A percentile compares a stretch with the other conserved stretches of the same genome.
Conservation (phyloP, 805 yeast species). For the Teunomyces tritomae region DNA sequence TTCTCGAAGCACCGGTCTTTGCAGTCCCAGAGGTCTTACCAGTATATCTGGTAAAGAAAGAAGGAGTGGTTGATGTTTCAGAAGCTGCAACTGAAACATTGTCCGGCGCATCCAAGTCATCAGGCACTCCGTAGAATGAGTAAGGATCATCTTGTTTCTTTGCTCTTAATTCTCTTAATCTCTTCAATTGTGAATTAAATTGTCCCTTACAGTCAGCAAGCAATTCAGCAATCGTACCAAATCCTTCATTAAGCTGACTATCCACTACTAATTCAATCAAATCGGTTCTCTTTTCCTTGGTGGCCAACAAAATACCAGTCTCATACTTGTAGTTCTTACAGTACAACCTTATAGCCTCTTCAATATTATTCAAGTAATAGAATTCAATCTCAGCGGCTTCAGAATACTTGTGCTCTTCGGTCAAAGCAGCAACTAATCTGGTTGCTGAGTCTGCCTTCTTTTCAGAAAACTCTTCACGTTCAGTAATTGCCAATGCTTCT, state of each 20-base stretch:
- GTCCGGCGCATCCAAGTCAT: constrained; percentile 74
- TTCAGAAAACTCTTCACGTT: constrained; percentile 37
- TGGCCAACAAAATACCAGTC: constrained; percentile 69
- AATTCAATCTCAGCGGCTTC: constrained; percentile 79
- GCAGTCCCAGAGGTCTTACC: constrained; percentile 97
- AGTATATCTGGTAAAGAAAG: constrained; percentile 92
- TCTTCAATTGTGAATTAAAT: constrained; percentile 72
- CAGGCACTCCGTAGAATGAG: constrained; percentile 70
- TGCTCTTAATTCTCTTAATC: constrained; percentile 79
- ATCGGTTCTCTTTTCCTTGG: constrained; percentile 40
- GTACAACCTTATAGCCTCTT: constrained; percentile 61
- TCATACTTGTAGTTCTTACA: constrained; percentile 76
- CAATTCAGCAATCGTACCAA: constrained; percentile 81
- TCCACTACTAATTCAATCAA: constrained; percentile 62
- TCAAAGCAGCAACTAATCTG: constrained; percentile 55
- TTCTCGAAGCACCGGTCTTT: constrained; percentile 90
- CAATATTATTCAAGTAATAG: constrained; percentile 57
- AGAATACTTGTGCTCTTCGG: constrained; percentile 67
- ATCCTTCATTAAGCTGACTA: constrained; percentile 78
- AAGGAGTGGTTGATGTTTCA: constrained; percentile 87
- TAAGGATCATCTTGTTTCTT: constrained; percentile 85
- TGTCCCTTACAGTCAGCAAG: constrained; percentile 93
- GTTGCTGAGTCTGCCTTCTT: constrained; percentile 50
- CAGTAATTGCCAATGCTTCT: constrained; percentile 70
- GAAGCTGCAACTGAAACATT: constrained; percentile 94